Percentiles rank a stretch among this genome's conserved stretches.
phyloP scores from a whole-genome alignment of 148 eudicot species.

The Rhododendron molle region DNA sequence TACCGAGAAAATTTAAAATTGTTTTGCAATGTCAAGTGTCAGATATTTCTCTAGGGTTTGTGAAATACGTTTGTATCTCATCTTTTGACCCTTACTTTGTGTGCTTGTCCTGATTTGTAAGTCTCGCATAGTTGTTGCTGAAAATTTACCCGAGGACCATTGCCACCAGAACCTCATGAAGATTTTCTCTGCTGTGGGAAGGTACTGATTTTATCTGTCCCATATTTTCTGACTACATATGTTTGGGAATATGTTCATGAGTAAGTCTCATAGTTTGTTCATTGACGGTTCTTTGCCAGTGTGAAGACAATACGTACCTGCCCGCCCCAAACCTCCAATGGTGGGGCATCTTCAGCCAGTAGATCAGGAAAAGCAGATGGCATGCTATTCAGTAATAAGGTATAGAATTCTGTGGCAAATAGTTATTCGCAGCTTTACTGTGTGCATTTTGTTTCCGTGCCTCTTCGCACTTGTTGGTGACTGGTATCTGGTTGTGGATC shows the following conservation, averaged over 20 bases:
- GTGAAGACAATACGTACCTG: constrained; percentile 94
- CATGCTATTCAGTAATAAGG: constrained; percentile 62
- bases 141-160: constrained; percentile 95
- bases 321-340: constrained; percentile 75
- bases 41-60: neutral
- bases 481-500: constrained; percentile 9
- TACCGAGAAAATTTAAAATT: neutral
- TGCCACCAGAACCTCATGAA: constrained; percentile 98
- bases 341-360: constrained; percentile 67
- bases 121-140: constrained; percentile 94
- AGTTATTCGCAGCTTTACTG: neutral
- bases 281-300: constrained; percentile 33
- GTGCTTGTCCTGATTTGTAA: constrained; percentile 18
- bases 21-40: neutral
- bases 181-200: constrained; percentile 87
- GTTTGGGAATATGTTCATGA: neutral
- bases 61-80: neutral
- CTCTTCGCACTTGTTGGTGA: neutral
- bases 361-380: constrained; percentile 64
- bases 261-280: neutral
- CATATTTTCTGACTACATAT: neutral
- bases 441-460: neutral
- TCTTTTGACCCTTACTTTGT: neutral
- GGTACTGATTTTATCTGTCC: constrained; percentile 37
- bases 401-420: constrained; percentile 21